Conservation (phyloP, 176 grass and related monocot species). For the Eragrostis curvula region DNA sequence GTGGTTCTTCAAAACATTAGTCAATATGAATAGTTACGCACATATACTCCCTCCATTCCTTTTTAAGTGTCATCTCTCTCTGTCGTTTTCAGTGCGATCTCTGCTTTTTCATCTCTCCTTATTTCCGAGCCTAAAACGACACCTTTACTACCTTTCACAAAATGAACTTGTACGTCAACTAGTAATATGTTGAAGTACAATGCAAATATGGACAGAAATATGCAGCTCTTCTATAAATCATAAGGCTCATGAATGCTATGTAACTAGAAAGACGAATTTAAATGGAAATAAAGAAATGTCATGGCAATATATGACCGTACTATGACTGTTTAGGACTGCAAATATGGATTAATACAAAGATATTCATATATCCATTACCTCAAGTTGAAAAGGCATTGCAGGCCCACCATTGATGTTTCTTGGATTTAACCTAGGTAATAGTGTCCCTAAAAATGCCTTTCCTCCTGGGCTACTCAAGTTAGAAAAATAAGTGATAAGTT, state of each 20-base stretch:
- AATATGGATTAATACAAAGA: slow-evolving; percentile 25
- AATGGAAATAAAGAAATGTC: slow-evolving; percentile 8
- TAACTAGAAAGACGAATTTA: slow-evolving; percentile 20
- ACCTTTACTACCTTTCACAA: slow-evolving; percentile 10
- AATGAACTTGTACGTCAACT: background rate
- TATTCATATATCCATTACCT: slow-evolving; percentile 59
- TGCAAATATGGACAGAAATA: slow-evolving; percentile 34
- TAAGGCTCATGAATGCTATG: background rate
- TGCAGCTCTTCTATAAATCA: background rate
- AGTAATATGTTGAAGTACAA: slow-evolving; percentile 13
- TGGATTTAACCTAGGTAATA: slow-evolving; percentile 89
- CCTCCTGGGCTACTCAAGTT: slow-evolving; percentile 77
- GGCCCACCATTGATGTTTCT: slow-evolving; percentile 78
- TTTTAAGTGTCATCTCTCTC: too few relatives aligned
- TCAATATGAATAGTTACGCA: background rate
- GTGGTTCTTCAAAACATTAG: background rate
- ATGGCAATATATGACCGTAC: background rate
- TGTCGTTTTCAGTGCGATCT: too few relatives aligned
- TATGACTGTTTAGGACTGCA: slow-evolving; percentile 4
- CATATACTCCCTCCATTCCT: too few relatives aligned
- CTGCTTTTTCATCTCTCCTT: too few relatives aligned
- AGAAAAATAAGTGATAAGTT: slow-evolving; percentile 25
- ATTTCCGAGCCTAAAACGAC: too few relatives aligned
- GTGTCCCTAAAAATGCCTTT: slow-evolving; percentile 70
- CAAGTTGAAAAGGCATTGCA: slow-evolving; percentile 95